Conservation (phyloP, 2,329 filamentous ascomycete species). For the Cordyceps javanica region DNA sequence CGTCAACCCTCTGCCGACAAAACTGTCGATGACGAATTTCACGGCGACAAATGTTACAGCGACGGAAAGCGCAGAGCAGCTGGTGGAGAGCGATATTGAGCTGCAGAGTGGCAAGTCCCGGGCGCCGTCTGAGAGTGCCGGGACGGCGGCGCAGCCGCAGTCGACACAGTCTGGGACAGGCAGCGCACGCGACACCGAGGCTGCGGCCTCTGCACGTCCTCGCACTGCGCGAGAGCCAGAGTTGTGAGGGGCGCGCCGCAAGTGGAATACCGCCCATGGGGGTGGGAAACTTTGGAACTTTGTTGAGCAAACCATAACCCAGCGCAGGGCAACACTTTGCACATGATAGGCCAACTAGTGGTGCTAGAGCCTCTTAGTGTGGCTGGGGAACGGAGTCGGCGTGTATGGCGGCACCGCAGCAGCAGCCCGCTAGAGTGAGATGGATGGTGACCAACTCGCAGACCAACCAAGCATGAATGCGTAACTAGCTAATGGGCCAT, state of each 20-base stretch:
- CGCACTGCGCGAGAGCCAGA: not conserved
- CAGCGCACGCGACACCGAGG: slow-evolving; percentile 3
- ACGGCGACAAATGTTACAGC: not conserved
- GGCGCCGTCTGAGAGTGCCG: not conserved
- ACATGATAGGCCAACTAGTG: not conserved
- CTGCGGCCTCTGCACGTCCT: not conserved
- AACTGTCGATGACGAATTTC: not conserved
- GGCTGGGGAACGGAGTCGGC: slow-evolving; percentile 8
- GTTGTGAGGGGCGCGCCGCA: not conserved
- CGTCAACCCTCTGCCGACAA: slow-evolving; percentile 9
- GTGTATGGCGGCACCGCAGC: slow-evolving; percentile 6
- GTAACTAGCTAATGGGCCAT: not conserved
- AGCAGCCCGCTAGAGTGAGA: too few species aligned
- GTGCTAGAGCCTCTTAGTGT: not conserved
- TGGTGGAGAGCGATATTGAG: slow-evolving; percentile 2
- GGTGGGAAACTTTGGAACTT: not conserved
- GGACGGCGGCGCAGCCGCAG: not conserved
- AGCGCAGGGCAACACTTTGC: not conserved
- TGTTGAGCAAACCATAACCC: not conserved
- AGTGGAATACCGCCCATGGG: not conserved
- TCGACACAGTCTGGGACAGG: not conserved
- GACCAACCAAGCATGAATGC: too few species aligned
- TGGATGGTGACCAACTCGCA: too few species aligned
- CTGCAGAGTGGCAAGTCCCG: not conserved
- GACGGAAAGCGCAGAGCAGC: slow-evolving; percentile 9